These are phyloP conservation scores for Neurospora crassa DNA, from an alignment of 2,329 filamentous ascomycete species.

Conservation along the genomic window DNA sequence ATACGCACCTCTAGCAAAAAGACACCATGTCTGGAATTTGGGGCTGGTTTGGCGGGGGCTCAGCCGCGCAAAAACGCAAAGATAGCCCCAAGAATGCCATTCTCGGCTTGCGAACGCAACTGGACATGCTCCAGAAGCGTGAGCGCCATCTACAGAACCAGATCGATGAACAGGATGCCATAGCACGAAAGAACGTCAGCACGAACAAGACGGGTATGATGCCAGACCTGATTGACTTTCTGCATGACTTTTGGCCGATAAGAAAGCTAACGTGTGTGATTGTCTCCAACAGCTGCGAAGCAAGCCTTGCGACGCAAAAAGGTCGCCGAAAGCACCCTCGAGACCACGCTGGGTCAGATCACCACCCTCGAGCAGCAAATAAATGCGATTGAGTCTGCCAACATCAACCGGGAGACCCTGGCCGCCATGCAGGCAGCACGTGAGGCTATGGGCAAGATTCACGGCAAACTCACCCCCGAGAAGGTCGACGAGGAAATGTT, in stretches of 20 bases:
- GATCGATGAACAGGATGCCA: conserved; percentile 83
- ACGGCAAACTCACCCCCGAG: conserved; percentile 81
- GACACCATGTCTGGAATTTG: conserved; percentile 54
- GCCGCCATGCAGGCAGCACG: conserved; percentile 88
- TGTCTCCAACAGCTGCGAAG: conserved; percentile 61
- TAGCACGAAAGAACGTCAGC: conserved; percentile 80
- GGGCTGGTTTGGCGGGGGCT: conserved; percentile 84
- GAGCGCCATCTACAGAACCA: conserved; percentile 85
- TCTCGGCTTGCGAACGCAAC: conserved; percentile 72
- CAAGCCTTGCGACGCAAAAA: conserved; percentile 90
- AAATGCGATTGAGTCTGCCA: conserved; percentile 92
- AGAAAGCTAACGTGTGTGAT: conserved; percentile 14
- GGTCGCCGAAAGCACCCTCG: conserved; percentile 79
- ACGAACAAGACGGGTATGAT: conserved; percentile 81
- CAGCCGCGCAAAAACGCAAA: conserved; percentile 71
- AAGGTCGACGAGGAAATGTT: conserved; percentile 95
- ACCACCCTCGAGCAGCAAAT: conserved; percentile 90
- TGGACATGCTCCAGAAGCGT: conserved; percentile 96
- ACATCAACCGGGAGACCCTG: conserved; percentile 96
- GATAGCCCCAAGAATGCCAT: conserved; percentile 97
- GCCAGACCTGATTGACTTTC: background rate
- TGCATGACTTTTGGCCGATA: background rate
- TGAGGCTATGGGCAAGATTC: conserved; percentile 85
- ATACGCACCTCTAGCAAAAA: conserved; percentile 1
- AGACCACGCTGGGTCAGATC: conserved; percentile 85